Base-by-base conservation (phyloP, 805 yeast genomes). In the Tetrapisispora iriomotensis region DNA sequence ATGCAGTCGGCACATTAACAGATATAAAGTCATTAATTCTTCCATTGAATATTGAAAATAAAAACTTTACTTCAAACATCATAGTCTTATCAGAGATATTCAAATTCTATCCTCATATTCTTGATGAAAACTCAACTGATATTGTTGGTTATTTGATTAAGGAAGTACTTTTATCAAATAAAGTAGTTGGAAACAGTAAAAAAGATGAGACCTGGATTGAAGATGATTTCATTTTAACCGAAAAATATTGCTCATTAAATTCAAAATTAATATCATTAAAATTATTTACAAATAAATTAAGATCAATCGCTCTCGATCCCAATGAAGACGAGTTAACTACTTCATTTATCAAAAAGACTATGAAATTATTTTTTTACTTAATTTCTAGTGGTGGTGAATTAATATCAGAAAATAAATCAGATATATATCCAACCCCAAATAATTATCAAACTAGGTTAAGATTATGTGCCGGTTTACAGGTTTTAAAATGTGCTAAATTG, bases 351-450 rank as follows among this genome's bases (percentile, higher is more conserved):
- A 73, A 70, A 40, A 84, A 86, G 13, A 77, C 82, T 0, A 59
- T 85, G 44, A 82, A 80, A 49, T 60, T 86, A 21, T 65, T 86
- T 23, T 66, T 74, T 25, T 74, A 86, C 1, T 64, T 83, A 25
- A 73, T 86, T 36, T 74, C 77, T 1, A 79, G 79, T 53, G 82
- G 82, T 33, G 95, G 95, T 22, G 95, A 87, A 50, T 70, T 86
- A 24, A 74, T 79, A 2, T 45, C 71, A 38, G 55, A 59, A 42
- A 44, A 54, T 19, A 66, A 67, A 39, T 49, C 67, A 4, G 62
- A 58, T 8, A 59, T 62, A 14, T 67, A 60, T 47, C 78, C 82
- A 13, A 82, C 94, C 0, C 94, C 95, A 4, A 62, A 54, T 20
- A 62, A 62, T 26, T 77, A 64, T 51, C 81, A 79, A 52, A 69